Conservation (phyloP, 495 filamentous ascomycete species). For the Amniculicola lignicola region DNA sequence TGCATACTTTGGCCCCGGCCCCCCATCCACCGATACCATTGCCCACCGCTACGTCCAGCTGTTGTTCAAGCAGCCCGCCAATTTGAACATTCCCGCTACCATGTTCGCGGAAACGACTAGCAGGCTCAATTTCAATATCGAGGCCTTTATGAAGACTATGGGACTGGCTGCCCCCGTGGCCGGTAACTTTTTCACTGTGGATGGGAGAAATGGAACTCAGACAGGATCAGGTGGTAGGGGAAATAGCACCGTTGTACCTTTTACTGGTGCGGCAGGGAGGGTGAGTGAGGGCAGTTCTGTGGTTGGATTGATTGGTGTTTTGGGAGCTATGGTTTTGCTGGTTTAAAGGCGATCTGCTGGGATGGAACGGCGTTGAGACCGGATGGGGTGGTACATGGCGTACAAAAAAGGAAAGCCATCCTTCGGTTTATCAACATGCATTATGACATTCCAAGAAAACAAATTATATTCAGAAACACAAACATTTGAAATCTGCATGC, state of each 20-base stretch:
- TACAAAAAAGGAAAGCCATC: no score
- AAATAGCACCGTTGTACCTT: constrained; percentile 11
- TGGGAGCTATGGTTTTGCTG: constrained; percentile 11
- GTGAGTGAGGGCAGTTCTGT: no score
- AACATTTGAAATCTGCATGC: no score
- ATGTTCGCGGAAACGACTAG: constrained; percentile 9
- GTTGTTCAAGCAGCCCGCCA: constrained; percentile 22
- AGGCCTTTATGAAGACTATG: constrained; percentile 15
- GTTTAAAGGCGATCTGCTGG: not conserved
- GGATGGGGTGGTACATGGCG: no score
- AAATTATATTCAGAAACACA: no score
- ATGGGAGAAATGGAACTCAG: no score
- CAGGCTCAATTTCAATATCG: constrained; percentile 23
- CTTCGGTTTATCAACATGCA: no score
- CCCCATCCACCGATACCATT: constrained; percentile 21
- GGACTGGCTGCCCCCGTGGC: constrained; percentile 20
- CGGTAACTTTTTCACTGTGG: constrained; percentile 29
- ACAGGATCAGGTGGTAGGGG: constrained; percentile 5
- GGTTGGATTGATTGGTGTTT: constrained; percentile 8
- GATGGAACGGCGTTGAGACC: no score
- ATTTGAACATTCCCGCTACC: constrained; percentile 7
- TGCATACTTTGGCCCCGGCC: constrained; percentile 17
- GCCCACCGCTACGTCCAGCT: constrained; percentile 31
- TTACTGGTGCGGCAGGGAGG: constrained; percentile 13
- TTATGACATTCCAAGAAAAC: no score